phyloP scores from a whole-genome alignment of 495 filamentous ascomycete species.

The Penicillium desertorum region DNA sequence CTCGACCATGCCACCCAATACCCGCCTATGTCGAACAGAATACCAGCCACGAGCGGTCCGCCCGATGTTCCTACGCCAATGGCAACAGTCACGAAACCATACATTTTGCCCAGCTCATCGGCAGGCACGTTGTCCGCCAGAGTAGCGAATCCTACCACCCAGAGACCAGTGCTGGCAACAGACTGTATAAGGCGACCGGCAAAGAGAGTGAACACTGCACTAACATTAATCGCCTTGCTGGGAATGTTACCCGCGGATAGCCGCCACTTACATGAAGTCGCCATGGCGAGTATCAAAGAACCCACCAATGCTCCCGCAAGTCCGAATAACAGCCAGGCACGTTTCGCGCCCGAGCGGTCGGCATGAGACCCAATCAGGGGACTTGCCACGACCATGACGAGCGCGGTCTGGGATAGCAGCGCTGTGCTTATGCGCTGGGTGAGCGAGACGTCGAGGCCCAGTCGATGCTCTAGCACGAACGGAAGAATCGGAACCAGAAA shows the following conservation, averaged over 20 bases:
- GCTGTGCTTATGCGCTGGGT: constrained; percentile 28
- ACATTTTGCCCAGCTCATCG: constrained; percentile 25
- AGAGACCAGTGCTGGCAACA: constrained; percentile 4
- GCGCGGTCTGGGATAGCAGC: constrained; percentile 22
- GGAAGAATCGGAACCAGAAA: constrained; percentile 34
- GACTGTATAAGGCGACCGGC: constrained; percentile 6
- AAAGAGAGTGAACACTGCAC: constrained; percentile 19
- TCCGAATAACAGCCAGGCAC: constrained; percentile 14
- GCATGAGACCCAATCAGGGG: constrained; percentile 23
- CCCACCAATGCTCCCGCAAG: constrained; percentile 15
- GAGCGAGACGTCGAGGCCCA: constrained; percentile 20
- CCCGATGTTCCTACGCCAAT: constrained; percentile 24
- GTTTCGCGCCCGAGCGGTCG: constrained; percentile 18
- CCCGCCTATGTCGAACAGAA: constrained; percentile 25
- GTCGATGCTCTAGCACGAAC: constrained; percentile 29
- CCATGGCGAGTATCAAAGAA: constrained; percentile 4
- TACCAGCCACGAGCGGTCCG: constrained; percentile 26
- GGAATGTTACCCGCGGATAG: not conserved
- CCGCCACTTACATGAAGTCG: constrained; percentile 2
- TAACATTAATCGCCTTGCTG: not conserved
- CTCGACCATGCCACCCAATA: constrained; percentile 34
- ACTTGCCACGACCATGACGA: constrained; percentile 24
- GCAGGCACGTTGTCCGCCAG: constrained; percentile 22
- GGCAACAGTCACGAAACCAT: constrained; percentile 20
- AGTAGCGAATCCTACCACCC: constrained; percentile 28